A percentile compares a stretch with the other conserved stretches of the same genome.
These are phyloP conservation scores for Noccaea caerulescens DNA, from an alignment of 345 rosid genomes.

Conservation along the genomic window DNA sequence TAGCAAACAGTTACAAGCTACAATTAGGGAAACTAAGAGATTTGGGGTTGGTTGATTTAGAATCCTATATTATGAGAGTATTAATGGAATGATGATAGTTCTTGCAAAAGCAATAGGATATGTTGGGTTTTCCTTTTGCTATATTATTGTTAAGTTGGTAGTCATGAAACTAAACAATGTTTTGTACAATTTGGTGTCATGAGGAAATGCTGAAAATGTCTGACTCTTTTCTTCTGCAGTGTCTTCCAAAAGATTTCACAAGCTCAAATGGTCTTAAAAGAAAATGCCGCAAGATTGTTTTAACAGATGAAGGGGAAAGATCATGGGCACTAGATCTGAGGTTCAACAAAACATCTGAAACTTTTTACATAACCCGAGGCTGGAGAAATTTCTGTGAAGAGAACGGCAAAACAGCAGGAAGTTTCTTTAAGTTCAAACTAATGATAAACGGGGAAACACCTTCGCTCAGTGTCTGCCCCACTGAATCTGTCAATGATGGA, in stretches of 20 bases:
- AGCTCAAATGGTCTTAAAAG: background rate
- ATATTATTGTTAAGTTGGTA: background rate
- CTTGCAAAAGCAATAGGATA: background rate
- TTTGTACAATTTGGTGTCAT: background rate
- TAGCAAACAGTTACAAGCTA: background rate
- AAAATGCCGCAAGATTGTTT: constrained; percentile 14
- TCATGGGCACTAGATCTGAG: constrained; percentile 31
- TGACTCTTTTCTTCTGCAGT: constrained; percentile 17
- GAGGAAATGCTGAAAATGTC: constrained; percentile 16
- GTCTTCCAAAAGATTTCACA: constrained; percentile 22
- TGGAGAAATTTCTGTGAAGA: constrained; percentile 33
- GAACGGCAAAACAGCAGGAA: constrained; percentile 15
- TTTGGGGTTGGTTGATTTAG: background rate
- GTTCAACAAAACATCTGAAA: constrained; percentile 10
- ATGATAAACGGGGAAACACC: background rate
- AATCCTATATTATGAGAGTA: background rate
- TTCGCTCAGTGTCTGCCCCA: background rate
- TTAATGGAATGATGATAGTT: background rate
- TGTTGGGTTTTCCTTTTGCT: background rate
- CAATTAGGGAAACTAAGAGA: background rate
- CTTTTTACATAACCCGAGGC: constrained; percentile 22
- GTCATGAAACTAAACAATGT: background rate
- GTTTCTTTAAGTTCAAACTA: constrained; percentile 13
- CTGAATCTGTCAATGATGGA: constrained; percentile 13
- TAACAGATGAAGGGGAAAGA: constrained; percentile 18